phyloP scores from a whole-genome alignment of 495 filamentous ascomycete genomes.

The Podospora sp. region DNA sequence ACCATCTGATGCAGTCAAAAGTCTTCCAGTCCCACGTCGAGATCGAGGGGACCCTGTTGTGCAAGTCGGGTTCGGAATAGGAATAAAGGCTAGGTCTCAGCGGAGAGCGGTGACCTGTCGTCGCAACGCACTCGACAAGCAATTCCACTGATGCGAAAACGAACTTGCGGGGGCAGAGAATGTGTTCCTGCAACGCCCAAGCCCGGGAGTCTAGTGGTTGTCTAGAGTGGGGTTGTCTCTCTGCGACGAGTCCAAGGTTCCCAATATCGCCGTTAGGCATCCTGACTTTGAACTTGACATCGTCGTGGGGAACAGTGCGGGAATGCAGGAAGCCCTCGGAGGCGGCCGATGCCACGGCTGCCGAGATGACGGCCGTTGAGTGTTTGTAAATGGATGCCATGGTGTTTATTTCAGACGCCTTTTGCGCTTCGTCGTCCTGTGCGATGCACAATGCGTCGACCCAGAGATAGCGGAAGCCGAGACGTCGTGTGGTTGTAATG shows the following conservation, averaged over 20 bases:
- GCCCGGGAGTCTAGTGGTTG: not conserved
- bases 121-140: not conserved
- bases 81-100: not conserved
- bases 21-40: not conserved
- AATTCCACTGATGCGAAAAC: not conserved
- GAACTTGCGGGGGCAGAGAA: not conserved
- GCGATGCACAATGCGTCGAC: slow-evolving; percentile 30
- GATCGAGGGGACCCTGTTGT: not conserved
- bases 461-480: slow-evolving; percentile 29
- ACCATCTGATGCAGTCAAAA: not conserved
- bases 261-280: not conserved
- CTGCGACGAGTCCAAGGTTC: not conserved
- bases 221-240: not conserved
- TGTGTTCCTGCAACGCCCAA: slow-evolving; percentile 1
- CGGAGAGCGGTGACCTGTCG: not conserved
- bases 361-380: not conserved
- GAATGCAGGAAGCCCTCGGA: not conserved
- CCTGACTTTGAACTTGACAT: slow-evolving; percentile 2
- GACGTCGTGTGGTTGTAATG: slow-evolving; percentile 22
- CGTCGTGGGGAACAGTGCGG: not conserved
- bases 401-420: not conserved
- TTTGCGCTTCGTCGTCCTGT: slow-evolving; percentile 16
- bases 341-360: not conserved
- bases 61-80: not conserved
- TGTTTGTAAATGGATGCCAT: not conserved